Base-by-base conservation (phyloP, 352 stramenopile species). In the Phytophthora litchii region DNA sequence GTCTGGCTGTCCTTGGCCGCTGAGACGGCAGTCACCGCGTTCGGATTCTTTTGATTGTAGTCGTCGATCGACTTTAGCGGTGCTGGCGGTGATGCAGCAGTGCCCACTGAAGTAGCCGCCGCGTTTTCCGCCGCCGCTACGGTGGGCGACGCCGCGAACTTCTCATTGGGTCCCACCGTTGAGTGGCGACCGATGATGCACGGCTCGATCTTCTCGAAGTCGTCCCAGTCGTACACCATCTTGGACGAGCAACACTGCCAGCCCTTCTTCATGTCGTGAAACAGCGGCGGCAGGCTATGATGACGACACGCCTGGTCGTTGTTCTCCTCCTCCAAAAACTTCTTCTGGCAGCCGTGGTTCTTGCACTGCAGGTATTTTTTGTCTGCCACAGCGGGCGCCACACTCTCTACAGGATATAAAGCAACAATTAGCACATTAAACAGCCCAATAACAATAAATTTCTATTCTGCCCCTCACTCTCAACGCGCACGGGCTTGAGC, bases 191-290 rank as follows among this genome's bases (percentile, higher is more conserved):
- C 70, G 16, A 93, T 66, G 25, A 83, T 65, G 47, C 83, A 95
- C 40, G 78, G 67, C 58, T 87, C 71, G 56, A 94, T 94, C 64
- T 90, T 90, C 67, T 97, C 84, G 68, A 98, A 98, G 68, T 96
- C 88, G 67, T 98, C 93, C 91, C 93, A 98, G 78, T 98, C 92
- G 74, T 98, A 98, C 12, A 97, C 86, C 83, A 95, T 94, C 64
- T 88, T 92, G 56, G 72, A 80, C 54, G 84, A 86, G 74, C 89
- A 97, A 74, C 89, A 97, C 40, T 85, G 80, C 89, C 89, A 97
- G 66, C 89, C 86, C 54, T 97, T 97, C 72, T 95, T 96, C 49
- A 84, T 88, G 61, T 97, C 89, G 65, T 97, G 89, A 71, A 96
- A 96, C 12, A 89, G 78, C 43, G 89, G 89, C 31, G 89, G 87